Evolutionary conservation across 169 alveolate genomes (phyloP).

Genomic region (Cyclospora cayetanensis): DNA sequence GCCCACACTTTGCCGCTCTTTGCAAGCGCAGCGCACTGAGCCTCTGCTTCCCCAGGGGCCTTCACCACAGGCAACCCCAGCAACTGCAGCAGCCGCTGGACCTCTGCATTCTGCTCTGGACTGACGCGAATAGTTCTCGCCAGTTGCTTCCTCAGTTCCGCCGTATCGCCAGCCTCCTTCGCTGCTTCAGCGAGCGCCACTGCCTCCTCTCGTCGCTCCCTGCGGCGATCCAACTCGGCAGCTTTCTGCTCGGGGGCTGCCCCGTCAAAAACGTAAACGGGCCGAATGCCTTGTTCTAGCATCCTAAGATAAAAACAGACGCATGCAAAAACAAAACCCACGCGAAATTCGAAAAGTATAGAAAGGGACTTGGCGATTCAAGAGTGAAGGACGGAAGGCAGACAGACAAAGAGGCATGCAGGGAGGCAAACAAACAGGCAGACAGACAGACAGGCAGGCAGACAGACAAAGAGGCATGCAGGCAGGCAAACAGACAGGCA

Average conservation of each 20-base stretch:
- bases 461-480: too few species aligned
- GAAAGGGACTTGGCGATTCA: background rate
- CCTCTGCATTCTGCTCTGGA: conserved; percentile 93
- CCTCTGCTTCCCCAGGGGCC: conserved; percentile 98
- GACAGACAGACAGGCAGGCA: too few species aligned
- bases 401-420: too few species aligned
- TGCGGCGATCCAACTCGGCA: conserved; percentile 85
- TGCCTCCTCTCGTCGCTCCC: conserved; percentile 91
- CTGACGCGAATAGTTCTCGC: conserved; percentile 94
- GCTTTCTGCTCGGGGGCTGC: conserved; percentile 95
- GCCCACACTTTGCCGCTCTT: conserved; percentile 92
- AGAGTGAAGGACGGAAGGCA: background rate
- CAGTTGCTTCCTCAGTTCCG: conserved; percentile 91
- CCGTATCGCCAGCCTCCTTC: conserved; percentile 92
- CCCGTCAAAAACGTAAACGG: conserved; percentile 99
- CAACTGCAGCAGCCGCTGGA: conserved; percentile 81
- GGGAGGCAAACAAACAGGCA: too few species aligned
- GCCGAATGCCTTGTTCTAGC: conserved; percentile 91
- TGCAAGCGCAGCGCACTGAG: conserved; percentile 96
- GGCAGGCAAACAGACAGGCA: too few species aligned
- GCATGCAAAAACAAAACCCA: conserved; percentile 52
- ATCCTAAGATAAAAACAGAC: conserved; percentile 80
- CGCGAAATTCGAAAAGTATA: background rate
- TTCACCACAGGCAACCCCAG: conserved; percentile 96
- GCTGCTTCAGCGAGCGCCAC: conserved; percentile 87